phyloP scores from a whole-genome alignment of 2,329 filamentous ascomycete species.

The Alternaria sp. region DNA sequence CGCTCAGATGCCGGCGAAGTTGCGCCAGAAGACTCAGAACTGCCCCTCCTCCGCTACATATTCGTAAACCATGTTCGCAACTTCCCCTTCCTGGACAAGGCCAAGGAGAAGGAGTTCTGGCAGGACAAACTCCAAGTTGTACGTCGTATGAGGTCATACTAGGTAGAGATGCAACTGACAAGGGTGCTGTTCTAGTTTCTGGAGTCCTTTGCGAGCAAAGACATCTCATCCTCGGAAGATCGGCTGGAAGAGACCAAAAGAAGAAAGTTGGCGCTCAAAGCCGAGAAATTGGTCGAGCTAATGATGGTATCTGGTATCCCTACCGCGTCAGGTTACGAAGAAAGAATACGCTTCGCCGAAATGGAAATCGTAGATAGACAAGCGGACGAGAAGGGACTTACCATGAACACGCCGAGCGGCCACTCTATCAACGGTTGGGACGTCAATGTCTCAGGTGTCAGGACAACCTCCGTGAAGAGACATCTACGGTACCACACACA shows the following conservation, averaged over 20 bases:
- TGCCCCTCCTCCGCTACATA: slow-evolving; percentile 93
- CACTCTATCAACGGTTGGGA: slow-evolving; percentile 97
- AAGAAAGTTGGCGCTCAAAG: slow-evolving; percentile 89
- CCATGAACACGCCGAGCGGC: slow-evolving; percentile 88
- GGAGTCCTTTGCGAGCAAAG: slow-evolving; percentile 95
- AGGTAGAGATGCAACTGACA: slow-evolving; percentile 27
- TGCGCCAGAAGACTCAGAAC: slow-evolving; percentile 88
- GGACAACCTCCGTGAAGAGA: slow-evolving; percentile 80
- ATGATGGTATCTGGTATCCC: slow-evolving; percentile 99
- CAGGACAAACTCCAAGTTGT: slow-evolving; percentile 96
- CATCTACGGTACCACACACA: slow-evolving; percentile 91
- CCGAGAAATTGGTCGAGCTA: slow-evolving; percentile 92
- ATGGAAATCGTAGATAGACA: slow-evolving; percentile 95
- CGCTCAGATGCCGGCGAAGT: slow-evolving; percentile 92
- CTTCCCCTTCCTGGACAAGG: slow-evolving; percentile 96
- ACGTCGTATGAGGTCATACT: slow-evolving; percentile 53
- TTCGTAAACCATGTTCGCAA: slow-evolving; percentile 98
- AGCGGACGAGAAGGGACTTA: slow-evolving; percentile 88
- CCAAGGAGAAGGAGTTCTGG: slow-evolving; percentile 99
- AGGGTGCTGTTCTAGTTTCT: slow-evolving; percentile 71
- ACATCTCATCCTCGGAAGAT: slow-evolving; percentile 96
- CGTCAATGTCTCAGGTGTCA: slow-evolving; percentile 90
- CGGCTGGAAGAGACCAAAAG: slow-evolving; percentile 95
- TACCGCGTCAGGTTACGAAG: slow-evolving; percentile 96
- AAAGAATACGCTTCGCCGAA: slow-evolving; percentile 95